Base-by-base conservation (phyloP, 441 rosid species). In the Pelargonium cotyledonis region DNA sequence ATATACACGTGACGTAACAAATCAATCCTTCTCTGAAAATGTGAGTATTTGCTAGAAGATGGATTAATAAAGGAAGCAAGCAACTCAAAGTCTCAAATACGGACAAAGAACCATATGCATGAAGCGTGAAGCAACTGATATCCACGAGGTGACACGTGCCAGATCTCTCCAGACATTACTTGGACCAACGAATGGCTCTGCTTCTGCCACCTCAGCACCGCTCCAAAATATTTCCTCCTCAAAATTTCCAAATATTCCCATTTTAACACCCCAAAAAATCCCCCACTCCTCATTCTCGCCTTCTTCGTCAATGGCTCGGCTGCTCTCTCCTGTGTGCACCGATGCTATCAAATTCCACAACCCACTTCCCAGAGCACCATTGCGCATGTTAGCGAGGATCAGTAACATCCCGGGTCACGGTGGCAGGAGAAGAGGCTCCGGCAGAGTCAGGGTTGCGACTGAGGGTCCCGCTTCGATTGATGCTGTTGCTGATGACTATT, bases 401-500 rank as follows among this genome's bases (percentile, higher is more conserved):
- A 71, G 70, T 64, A 23, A 21, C 62, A 71, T 75, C 65, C 70
- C 70, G 64, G 72, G 79, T 5, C 68, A 65, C 66, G 57, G 78
- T 11, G 71, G 76, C 58, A 76, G 29, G 62, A 81, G 82, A 43
- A 76, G 89, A 77, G 21, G 70, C 66, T 68, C 66, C 63, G 76
- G 75, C 53, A 80, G 82, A 58, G 72, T 86, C 65, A 87, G 78
- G 76, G 96, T 85, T 65, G 90, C 94, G 0, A 77, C 89, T 0
- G 83, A 77, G 10, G 82, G 76, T 65, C 75, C 90, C 11, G 43
- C 89, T 71, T 71, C 85, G 38, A 73, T 75, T 16, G 83, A 73
- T 12, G 79, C 84, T 0, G 72, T 88, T 53, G 86, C 89, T 21
- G 92, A 89, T 78, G 96, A 91, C 77, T 91, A 87, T 65, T 94